Evolutionary conservation across 441 rosid genomes (phyloP), one percentile per base, ranked within the genome.

Genomic region (Pelargonium fulgidum): DNA sequence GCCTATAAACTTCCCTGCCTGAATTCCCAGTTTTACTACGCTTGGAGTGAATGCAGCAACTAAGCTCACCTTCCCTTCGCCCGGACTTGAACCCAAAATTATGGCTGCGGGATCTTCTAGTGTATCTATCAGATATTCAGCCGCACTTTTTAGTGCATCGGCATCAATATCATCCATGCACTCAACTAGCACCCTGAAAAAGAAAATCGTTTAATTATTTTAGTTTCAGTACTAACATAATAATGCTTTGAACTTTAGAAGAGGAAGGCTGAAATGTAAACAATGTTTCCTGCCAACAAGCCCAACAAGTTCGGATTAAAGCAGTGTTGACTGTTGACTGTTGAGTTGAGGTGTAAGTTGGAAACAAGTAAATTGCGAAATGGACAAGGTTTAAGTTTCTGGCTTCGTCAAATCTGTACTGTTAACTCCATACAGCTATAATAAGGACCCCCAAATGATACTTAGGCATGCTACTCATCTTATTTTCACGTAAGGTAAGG

Each of bases 1-100:
- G 8, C 94, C 96, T 41, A 89, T 86, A 76, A 90, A 87, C 76
- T 87, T 90, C 68, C 96, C 97, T 3, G 98, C 98, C 77, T 86
- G 88, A 69, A 93, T 76, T 1, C 98, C 96, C 42, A 89, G 64
- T 73, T 81, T 77, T 63, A 90, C 89, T 4, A 90, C 87, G 14
- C 83, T 81, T 8, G 89, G 88, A 73, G 89, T 78, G 78, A 90
- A 93, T 29, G 97, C 97, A 36, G 97, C 97, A 62, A 87, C 92
- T 70, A 90, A 82, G 77, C 97, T 93, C 71, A 93, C 97, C 77
- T 93, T 89, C 76, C 89, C 96, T 73, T 86, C 86, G 16, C 78
- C 89, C 33, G 96, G 97, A 77, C 86, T 78, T 2, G 96, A 89
- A 52, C 97, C 98, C 74, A 90, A 77, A 54, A 90, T 79, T 22